Base-by-base conservation (phyloP, 1,139 yeast genomes). In the Debaryomyces fabryi region DNA sequence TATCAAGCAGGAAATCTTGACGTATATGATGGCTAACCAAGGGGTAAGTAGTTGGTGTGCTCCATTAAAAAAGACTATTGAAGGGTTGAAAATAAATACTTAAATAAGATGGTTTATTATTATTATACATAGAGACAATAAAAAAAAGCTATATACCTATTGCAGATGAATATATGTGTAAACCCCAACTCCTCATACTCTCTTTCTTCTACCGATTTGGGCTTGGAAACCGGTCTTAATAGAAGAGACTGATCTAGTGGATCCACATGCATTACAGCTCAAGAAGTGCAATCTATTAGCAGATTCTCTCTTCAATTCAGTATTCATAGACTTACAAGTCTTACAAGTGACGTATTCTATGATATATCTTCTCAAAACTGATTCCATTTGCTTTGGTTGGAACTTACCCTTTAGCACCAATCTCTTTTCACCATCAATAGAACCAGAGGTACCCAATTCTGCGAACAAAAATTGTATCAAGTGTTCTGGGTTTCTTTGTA, bases 141-240 rank as follows among this genome's bases (percentile, higher is more conserved):
- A 39, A 39, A 18, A 37, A 40, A 40, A 40, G 43, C 43, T 39
- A 39, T 39, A 39, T 30, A 39, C 42, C 42, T 27, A 21, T 30
- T 23, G 37, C 27, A 39, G 36, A 20, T 27, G 34, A 39, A 25
- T 29, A 35, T 23, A 13, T 33, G 33, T 39, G 18, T 40, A 30
- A 39, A 35, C 34, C 34, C 32, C 35, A 40, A 27, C 46, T 30
- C 43, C 23, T 45, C 39, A 51, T 44, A 46, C 52, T 45, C 49
- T 85, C 84, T 80, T 84, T 80, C 88, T 84, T 72, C 85, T 83
- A 58, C 90, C 88, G 68, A 87, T 84, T 71, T 90, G 87, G 58
- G 99, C 99, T 78, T 92, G 97, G 96, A 90, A 93, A 85, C 99
- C 99, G 48, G 97, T 89, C 83, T 95, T 93, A 74, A 95, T 95